Evolutionary conservation across 176 grass and related monocot species (phyloP).

Genomic region (Triticum aestivum): IWGSC_CS_RefSeq_v2.1 NC_057794.1:451453425-451453924

Average conservation of each 20-base stretch:
- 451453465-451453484: background rate
- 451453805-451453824: constrained; percentile 72
- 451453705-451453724: background rate
- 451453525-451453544: background rate
- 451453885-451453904: background rate
- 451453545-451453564: background rate
- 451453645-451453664: too few relatives aligned
- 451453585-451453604: too few relatives aligned
- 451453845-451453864: constrained; percentile 59
- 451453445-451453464: background rate
- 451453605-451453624: too few relatives aligned
- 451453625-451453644: too few relatives aligned
- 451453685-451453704: too few relatives aligned
- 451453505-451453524: background rate
- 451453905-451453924: constrained; percentile 9
- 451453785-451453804: constrained; percentile 50
- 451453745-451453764: constrained; percentile 75
- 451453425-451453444: too few relatives aligned
- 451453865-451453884: background rate
- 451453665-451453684: too few relatives aligned
- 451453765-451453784: constrained; percentile 30
- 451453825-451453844: constrained; percentile 71
- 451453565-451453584: too few relatives aligned
- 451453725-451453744: constrained; percentile 46
- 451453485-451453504: background rate